Conservation (phyloP, 257 asterid genomes). For the Gynochthodes officinalis region DNA sequence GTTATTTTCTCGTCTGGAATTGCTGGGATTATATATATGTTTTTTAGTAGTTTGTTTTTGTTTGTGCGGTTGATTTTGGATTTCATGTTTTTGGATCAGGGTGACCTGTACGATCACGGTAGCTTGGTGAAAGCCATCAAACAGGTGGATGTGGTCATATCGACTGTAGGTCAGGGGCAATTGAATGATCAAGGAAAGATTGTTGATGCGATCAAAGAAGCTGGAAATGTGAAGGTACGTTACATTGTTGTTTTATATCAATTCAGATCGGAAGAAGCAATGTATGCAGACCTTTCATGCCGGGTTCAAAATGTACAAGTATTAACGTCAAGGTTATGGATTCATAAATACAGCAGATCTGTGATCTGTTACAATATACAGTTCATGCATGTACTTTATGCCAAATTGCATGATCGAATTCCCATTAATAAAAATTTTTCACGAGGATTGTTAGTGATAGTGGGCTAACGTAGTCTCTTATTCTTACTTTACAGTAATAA, state of each 20-base stretch:
- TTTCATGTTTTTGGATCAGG: constrained; percentile 25
- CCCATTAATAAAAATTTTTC: no score
- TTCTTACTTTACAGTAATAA: no score
- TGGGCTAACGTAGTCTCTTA: no score
- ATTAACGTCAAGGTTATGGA: no score
- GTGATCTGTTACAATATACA: no score
- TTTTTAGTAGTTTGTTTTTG: not conserved
- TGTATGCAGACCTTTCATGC: not conserved
- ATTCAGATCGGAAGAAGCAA: no score
- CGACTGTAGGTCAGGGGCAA: constrained; percentile 49
- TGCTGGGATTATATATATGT: not conserved
- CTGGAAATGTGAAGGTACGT: constrained; percentile 69
- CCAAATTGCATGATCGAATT: no score
- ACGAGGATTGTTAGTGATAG: no score
- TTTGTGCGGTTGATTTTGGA: not conserved
- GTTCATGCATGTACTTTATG: no score
- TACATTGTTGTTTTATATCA: no score
- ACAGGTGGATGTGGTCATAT: constrained; percentile 69
- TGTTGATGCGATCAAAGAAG: constrained; percentile 66
- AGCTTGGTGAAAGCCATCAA: constrained; percentile 63
- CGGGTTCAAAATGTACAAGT: no score
- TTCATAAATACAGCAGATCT: no score
- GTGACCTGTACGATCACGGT: constrained; percentile 53
- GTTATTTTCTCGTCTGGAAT: not conserved
- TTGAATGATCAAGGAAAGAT: constrained; percentile 54